Evolutionary conservation across 2,329 filamentous ascomycete genomes (phyloP), one percentile per base, ranked within the genome.

Genomic region (Geosmithia morbida): DNA sequence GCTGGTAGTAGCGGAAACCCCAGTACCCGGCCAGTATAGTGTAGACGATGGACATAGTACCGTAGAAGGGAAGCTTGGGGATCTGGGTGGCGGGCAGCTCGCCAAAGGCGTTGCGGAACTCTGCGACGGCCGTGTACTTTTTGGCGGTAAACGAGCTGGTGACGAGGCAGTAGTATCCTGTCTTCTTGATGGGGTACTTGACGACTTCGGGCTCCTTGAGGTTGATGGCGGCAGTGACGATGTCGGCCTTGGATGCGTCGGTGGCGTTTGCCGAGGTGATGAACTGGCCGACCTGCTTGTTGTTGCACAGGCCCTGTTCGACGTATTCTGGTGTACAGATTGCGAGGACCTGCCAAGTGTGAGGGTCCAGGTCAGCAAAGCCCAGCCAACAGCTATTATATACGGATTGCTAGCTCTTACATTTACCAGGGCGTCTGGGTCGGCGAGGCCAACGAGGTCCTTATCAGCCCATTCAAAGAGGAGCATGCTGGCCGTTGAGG

Each of bases 391-490:
- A 18, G 14, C 16, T 16, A 18, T 13, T 41, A 16, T 16, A 41
- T 18, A 41, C 18, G 22, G 22, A 26, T 26, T 26, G 22, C 4
- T 14, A 43, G 51, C 45, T 44, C 45, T 43, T 41, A 49, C 53
- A 66, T 55, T 71, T 83, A 79, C 57, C 74, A 70, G 44, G 66
- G 61, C 72, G 16, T 72, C 65, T 26, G 71, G 70, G 46, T 77
- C 69, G 37, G 74, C 73, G 49, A 84, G 74, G 42, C 90, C 89
- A 53, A 98, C 80, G 48, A 90, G 71, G 46, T 78, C 67, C 60
- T 85, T 81, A 60, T 98, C 92, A 54, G 76, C 81, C 87, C 89
- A 98, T 66, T 98, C 90, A 63, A 95, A 98, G 52, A 98, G 83
- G 46, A 95, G 73, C 55, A 96, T 66, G 62, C 87, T 94, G 53